Base-by-base conservation (phyloP, 2,329 filamentous ascomycete species). In the Aquanectria penicillioides region DNA sequence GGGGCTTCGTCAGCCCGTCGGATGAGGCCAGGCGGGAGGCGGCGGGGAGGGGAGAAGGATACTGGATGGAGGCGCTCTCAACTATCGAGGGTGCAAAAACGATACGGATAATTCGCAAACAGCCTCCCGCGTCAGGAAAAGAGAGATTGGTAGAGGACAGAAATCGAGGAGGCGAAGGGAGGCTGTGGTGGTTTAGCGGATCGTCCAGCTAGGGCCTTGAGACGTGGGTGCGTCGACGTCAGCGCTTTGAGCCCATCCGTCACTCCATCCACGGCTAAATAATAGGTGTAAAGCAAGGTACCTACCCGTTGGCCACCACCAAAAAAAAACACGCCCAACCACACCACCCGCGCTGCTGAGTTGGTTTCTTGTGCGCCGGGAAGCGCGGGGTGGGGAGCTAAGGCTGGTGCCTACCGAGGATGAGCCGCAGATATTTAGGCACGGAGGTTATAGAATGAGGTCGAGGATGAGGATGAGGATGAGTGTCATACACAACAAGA, bases 201-300 rank as follows among this genome's bases (percentile, higher is more conserved):
- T 74, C 70, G 53, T 63, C 60, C 56, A 64, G 56, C 64, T 74
- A 70, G 73, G 72, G 66, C 23, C 33, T 56, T 28, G 43, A 43
- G 56, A 70, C 70, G 72, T 67, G 74, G 69, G 76, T 61, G 65
- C 71, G 75, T 75, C 79, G 78, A 82, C 80, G 80, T 82, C 80
- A 82, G 79, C 77, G 80, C 78, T 78, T 52, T 64, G 54, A 62
- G 43, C 58, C 53, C 53, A 57, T 65, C 61, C 66, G 64, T 69
- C 64, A 57, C 57, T 66, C 64, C 51, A 68, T 61, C 59, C 58
- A 66, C 44, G 44, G 37, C 34, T 50, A 49, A 44, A 31, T 28
- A 47, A 31, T 23, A 23, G 37, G 46, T 34, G 44, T 34, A 43
- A 47, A 41, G 29, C 36, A 49, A 41, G 43, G 52, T 34, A 49